Base-by-base conservation (phyloP, 371 early-diverging fungal genomes). In the Mucor mucedo region DNA sequence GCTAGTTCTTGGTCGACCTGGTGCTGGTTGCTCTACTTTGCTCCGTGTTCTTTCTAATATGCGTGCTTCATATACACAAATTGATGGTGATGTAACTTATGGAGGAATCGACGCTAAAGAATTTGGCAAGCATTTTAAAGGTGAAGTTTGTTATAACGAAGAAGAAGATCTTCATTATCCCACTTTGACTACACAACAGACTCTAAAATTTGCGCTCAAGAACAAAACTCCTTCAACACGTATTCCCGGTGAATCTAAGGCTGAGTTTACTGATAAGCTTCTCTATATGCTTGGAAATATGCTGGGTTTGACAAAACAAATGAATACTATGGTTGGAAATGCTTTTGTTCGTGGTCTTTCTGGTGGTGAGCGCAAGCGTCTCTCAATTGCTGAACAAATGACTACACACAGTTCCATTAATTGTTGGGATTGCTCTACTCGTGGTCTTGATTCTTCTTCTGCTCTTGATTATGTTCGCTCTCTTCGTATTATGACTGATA, bases 401-500 rank as follows among this genome's bases (percentile, higher is more conserved):
- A 87, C 95, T 0, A 85, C 91, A 5, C 82, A 80, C 28, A 90
- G 91, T 47, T 77, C 85, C 10, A 78, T 94, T 66, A 87, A 91
- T 60, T 85, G 92, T 66, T 90, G 94, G 85, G 95, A 96, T 66
- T 94, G 94, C 39, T 89, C 93, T 35, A 94, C 94, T 3, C 88
- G 90, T 60, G 97, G 97, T 62, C 75, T 98, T n/a, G 98, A 98
- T 80, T 87, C 94, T 9, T 89, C 93, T 44, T 93, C 92, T 32
- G 95, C 97, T 16, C 79, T 92, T 4, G 92, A 93, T 68, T 91
- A 91, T 60, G 80, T 88, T 16, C 80, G 87, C 41, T 86, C 88
- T 9, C 78, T 93, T 1, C 84, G 89, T 56, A 85, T 89, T 42
- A 77, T 88, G 70, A 87, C 89, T 29, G 84, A 88, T 56, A 70